Base-by-base conservation (phyloP, 148 eudicot genomes). In the Limonium bicolor region DNA sequence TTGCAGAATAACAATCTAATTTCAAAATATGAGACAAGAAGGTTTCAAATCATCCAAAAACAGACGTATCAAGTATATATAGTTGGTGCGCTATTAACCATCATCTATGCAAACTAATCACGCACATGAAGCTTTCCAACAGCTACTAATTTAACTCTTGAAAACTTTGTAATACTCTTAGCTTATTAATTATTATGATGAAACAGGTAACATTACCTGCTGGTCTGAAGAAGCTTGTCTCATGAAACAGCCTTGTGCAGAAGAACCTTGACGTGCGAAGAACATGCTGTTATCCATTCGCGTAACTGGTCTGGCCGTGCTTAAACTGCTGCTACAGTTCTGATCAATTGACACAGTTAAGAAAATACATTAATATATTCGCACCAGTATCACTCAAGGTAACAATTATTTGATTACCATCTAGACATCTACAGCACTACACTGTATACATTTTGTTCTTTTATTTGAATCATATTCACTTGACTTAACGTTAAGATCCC, bases 181-280 rank as follows among this genome's bases (percentile, higher is more conserved):
- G n/a, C n/a, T n/a, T n/a, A n/a, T n/a, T n/a, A n/a, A n/a, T n/a
- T n/a, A n/a, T n/a, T n/a, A n/a, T n/a, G n/a, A n/a, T n/a, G n/a
- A n/a, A n/a, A n/a, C n/a, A n/a, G n/a, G n/a, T n/a, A n/a, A 35
- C n/a, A 3, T 12, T 2, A 36, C 32, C 27, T 76, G 74, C 82
- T 74, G 74, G 36, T 80, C 63, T 3, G 13, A 39, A 30, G 80
- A 59, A 37, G 71, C 63, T 56, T 64, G 95, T 61, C 77, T 73
- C 95, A 84, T 84, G 60, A 58, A 76, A 49, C 51, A 44, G 47
- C 70, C 80, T 65, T 78, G 94, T 31, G 70, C 54, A 44, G 59
- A 41, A 10, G 81, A 70, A 11, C 73, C 70, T 69, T 84, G 94
- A 32, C 88, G 63, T 34, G 79, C 88, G 57, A 58, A 84, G 8